Evolutionary conservation across 1,284 basidiomycete genomes (phyloP).

Genomic region (Sanghuangporus weigelae): DNA sequence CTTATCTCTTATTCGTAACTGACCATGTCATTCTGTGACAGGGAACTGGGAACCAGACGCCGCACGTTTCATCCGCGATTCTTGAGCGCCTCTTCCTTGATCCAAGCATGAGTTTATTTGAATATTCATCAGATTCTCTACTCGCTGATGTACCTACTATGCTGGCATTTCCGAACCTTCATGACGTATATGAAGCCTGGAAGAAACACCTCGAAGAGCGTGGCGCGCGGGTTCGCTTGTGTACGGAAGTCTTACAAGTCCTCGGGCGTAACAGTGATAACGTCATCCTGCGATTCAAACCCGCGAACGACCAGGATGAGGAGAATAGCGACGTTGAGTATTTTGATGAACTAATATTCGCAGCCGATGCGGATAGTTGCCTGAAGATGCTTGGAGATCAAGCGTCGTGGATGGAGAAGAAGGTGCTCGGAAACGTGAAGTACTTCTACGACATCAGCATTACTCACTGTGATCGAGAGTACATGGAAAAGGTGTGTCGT

Average conservation of each 20-base stretch:
- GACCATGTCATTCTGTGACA: background rate
- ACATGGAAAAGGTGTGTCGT: constrained; percentile 58
- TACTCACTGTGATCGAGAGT: constrained; percentile 50
- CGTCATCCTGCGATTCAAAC: constrained; percentile 18
- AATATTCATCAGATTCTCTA: constrained; percentile 30
- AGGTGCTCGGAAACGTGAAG: constrained; percentile 54
- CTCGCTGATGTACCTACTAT: constrained; percentile 36
- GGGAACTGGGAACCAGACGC: constrained; percentile 58
- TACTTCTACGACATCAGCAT: constrained; percentile 53
- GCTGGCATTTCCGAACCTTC: constrained; percentile 38
- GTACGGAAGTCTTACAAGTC: constrained; percentile 13
- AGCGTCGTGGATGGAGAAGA: constrained; percentile 52
- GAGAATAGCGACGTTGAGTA: constrained; percentile 34
- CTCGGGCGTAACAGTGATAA: constrained; percentile 18
- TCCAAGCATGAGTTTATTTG: constrained; percentile 47
- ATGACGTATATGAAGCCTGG: constrained; percentile 45
- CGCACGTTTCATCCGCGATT: constrained; percentile 52
- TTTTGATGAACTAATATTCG: constrained; percentile 62
- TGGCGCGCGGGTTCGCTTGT: constrained; percentile 28
- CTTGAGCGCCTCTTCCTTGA: constrained; percentile 54
- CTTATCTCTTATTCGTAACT: background rate
- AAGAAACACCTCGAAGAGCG: constrained; percentile 32
- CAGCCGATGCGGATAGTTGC: constrained; percentile 53
- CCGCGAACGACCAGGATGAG: constrained; percentile 23
- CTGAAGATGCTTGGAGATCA: constrained; percentile 49